Base-by-base conservation (phyloP, 371 early-diverging fungal genomes). In the Mucor sp. region DNA sequence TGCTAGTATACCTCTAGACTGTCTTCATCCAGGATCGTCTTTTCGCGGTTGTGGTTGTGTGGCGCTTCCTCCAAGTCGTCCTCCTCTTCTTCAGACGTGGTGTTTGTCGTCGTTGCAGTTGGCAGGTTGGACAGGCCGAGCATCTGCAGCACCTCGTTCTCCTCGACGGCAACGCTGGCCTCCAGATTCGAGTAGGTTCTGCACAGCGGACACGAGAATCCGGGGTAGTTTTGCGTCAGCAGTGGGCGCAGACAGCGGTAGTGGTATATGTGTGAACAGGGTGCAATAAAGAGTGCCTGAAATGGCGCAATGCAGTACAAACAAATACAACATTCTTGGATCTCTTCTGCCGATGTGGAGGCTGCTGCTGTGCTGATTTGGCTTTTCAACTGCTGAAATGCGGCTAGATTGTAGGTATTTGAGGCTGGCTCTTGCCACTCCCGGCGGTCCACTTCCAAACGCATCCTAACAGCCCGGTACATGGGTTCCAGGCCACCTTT, bases 231-330 rank as follows among this genome's bases (percentile, higher is more conserved):
- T 64, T 83, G 81, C n/a, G 65, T 48, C 35, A 97, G 71, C n/a
- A 83, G 60, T 4, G 93, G 89, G 41, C 89, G 85, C 60, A 96
- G 88, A 78, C 98, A 98, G 77, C 95, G 92, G 84, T 92, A 98
- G 75, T 98, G 98, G 81, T 93, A 98, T 64, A 94, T 92, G 71
- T 98, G 98, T n/a, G 95, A 96, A 75, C 98, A 98, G 1, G 98
- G 97, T 3, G 98, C 93, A 37, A 97, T 87, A 73, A 98, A 98
- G 60, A 98, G 86, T 11, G 97, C 95, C 80, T 97, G 97, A 80
- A 91, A 92, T n/a, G 95, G 95, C 4, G 90, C 91, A 69, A 97
- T 94, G 55, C 92, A 86, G 72, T 92, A 94, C 50, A 98, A 86
- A 82, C 99, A 99, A 69, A 99, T 99, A 78, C 98, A 97, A 79